Evolutionary conservation across 2,329 filamentous ascomycete genomes (phyloP), one percentile per base, ranked within the genome.

Genomic region (Colletotrichum brevisporum): DNA sequence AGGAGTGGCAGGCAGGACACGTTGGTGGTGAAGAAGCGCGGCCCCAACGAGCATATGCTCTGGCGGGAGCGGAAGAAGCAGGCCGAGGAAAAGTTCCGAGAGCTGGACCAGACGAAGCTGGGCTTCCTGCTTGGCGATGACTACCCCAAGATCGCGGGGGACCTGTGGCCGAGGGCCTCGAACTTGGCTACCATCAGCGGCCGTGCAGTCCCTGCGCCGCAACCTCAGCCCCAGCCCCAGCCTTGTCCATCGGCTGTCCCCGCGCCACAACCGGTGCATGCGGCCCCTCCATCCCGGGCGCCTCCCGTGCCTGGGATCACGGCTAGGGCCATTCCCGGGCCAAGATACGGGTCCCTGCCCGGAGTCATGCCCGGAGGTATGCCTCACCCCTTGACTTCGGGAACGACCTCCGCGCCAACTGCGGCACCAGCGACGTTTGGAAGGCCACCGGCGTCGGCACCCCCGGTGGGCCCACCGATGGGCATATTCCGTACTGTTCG

Each of bases 21-120:
- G n/a, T 18, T 78, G 6, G 71, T 77, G 3, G 73, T 78, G n/a
- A 74, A 70, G 31, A 79, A 77, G 73, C 68, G 64, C 16, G 26
- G 45, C 10, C 27, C 13, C 24, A 21, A 2, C 36, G 36, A 36
- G 2, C 15, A 21, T 2, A 45, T 26, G 21, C 31, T 21, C 27
- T 45, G 66, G 50, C 21, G 45, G 31, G 50, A 12, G 27, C 41
- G 26, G 12, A 36, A n/a, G 13, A 36, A 52, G 67, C 9, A 18
- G 43, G 64, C 67, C 9, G n/a, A n/a, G 8, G 55, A 62, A 16
- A 18, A 21, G 27, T 56, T 69, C 18, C 43, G 50, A 21, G 6
- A 27, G 50, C 62, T 67, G 18, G 63, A 67, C 18, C 67, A 67
- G 39, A 67, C 50, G 15, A 55, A 69, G 26, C 18, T 69, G n/a